Evolutionary conservation across 2,329 filamentous ascomycete species (phyloP).

Genomic region (Fusarium tuaranense): DNA sequence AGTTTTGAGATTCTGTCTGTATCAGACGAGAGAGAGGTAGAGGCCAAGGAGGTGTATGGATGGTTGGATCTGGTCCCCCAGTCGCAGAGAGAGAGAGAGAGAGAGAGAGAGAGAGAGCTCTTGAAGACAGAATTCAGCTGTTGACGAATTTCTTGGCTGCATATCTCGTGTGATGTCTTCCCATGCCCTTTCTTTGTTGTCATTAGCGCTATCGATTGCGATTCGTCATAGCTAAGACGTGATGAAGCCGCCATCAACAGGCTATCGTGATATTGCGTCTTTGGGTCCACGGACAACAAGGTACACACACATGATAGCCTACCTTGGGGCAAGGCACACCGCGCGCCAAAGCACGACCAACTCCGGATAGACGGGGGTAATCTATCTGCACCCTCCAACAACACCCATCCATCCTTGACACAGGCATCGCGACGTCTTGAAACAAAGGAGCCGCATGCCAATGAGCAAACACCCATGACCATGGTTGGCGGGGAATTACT

Average conservation of each 20-base stretch:
- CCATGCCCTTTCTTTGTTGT: not conserved
- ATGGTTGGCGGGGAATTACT: constrained; percentile 2
- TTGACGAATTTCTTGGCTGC: constrained; percentile 4
- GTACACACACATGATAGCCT: not conserved
- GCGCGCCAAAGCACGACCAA: not conserved
- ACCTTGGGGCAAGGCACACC: not conserved
- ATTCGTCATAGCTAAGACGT: not conserved
- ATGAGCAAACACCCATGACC: not conserved
- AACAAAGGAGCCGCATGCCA: constrained; percentile 7
- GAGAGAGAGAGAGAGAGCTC: not conserved
- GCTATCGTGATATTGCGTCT: constrained; percentile 5
- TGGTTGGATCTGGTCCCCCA: not conserved
- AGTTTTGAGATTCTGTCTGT: not conserved
- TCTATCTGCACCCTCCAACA: not conserved
- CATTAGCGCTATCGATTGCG: not conserved
- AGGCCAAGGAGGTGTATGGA: not conserved
- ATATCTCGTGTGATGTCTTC: not conserved
- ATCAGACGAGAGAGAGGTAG: not conserved
- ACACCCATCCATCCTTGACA: not conserved
- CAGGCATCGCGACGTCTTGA: not conserved
- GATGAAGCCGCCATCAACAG: constrained; percentile 4
- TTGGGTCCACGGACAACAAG: not conserved
- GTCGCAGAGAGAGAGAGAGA: not conserved
- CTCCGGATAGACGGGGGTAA: not conserved
- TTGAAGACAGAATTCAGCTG: not conserved